These are phyloP conservation scores for Rubia peregrina DNA, from an alignment of 305 asterid species.

Conservation along the genomic window DNA sequence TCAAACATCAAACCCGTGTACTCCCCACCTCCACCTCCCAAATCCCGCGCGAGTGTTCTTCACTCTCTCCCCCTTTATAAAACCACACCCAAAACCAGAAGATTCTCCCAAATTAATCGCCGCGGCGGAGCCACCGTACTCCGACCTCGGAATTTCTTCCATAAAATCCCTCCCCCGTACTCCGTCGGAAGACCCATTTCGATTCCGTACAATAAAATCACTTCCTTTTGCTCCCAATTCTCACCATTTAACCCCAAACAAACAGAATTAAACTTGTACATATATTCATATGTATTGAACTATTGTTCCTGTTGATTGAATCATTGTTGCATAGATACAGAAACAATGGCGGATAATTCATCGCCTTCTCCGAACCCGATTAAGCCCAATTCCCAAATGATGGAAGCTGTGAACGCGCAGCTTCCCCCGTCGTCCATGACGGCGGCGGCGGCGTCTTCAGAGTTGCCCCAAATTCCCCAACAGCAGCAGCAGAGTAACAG, in stretches of 20 bases:
- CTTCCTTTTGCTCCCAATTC: not conserved
- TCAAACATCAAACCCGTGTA: not conserved
- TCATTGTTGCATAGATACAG: not conserved
- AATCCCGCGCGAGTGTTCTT: not conserved
- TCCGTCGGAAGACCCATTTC: not conserved
- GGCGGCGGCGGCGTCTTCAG: constrained; percentile 30
- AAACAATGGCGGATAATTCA: constrained; percentile 54
- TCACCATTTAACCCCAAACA: not conserved
- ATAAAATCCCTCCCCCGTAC: not conserved
- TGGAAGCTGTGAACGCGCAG: constrained; percentile 39
- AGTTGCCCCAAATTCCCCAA: constrained; percentile 22
- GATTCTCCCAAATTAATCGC: not conserved
- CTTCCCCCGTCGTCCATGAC: constrained; percentile 22
- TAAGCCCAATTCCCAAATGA: constrained; percentile 28
- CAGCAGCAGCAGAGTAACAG: constrained; percentile 28
- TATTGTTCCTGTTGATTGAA: not conserved
- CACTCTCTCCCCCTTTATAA: not conserved
- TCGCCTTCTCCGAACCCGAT: constrained; percentile 53
- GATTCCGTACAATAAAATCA: not conserved
- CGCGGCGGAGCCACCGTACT: constrained; percentile 14
- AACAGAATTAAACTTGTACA: not conserved
- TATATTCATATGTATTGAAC: not conserved
- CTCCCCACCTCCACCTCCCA: not conserved
- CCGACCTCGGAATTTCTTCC: not conserved
- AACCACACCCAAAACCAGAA: not conserved